Conservation (phyloP, 208 protist genomes). For the Naegleria gruberi region DNA sequence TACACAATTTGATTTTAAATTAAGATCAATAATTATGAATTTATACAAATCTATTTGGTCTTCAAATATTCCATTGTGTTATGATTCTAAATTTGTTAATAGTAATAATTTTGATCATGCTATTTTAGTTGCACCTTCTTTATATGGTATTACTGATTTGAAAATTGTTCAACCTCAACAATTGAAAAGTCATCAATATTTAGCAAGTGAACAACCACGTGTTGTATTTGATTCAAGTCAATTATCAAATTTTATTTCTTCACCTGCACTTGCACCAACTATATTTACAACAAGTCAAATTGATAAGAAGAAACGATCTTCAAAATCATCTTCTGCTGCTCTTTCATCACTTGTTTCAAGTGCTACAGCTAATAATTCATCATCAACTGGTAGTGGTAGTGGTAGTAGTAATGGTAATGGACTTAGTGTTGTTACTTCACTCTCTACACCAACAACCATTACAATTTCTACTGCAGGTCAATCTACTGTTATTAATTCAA, state of each 20-base stretch:
- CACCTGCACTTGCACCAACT: neutral
- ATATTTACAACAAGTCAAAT: too few relatives aligned
- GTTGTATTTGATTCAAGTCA: neutral
- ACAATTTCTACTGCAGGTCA: too few relatives aligned
- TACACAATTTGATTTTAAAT: neutral
- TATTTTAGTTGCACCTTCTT: neutral
- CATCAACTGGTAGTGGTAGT: too few relatives aligned
- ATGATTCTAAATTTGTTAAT: neutral
- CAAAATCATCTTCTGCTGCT: too few relatives aligned
- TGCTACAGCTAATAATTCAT: too few relatives aligned
- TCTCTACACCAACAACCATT: too few relatives aligned
- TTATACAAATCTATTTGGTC: neutral
- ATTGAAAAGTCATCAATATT: constrained; percentile 1
- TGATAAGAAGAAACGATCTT: too few relatives aligned
- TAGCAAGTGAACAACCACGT: neutral
- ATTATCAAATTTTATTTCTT: neutral
- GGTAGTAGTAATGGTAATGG: too few relatives aligned
- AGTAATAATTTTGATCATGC: neutral
- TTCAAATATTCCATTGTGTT: neutral
- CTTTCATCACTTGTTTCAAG: too few relatives aligned
- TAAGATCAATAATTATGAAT: neutral
- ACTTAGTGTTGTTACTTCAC: too few relatives aligned
- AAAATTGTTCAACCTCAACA: neutral
- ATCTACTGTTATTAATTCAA: too few relatives aligned
- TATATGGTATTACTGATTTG: neutral